Evolutionary conservation across 164 flowering plant species (phyloP), one percentile per base, ranked within the genome.

Genomic region (Dillenia suffruticosa): DNA sequence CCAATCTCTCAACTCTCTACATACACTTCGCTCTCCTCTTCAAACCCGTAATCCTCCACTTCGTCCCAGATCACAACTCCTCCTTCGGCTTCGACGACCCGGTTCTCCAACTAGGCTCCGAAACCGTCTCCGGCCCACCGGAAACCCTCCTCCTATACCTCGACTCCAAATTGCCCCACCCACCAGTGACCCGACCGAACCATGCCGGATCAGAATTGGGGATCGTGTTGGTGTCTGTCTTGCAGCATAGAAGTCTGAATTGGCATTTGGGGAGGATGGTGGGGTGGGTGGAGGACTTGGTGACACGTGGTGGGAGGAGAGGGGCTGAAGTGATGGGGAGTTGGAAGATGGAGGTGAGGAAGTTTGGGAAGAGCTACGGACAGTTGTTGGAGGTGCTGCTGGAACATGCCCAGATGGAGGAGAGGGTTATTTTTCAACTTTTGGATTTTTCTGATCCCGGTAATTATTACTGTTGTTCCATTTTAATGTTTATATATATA

Each of bases 361-460:
- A 85, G 77, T 80, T 84, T 24, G 82, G 68, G 57, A 73, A 67
- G 73, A 73, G 76, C 56, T 87, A 87, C 52, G 61, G 79, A 13
- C 71, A 70, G 73, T 58, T 87, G 70, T 58, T 74, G 57, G 86
- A 87, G 72, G 24, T 87, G 58, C 66, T 84, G 88, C 57, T 87
- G 46, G 93, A 87, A 73, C 93, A 87, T 56, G 93, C 93, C 46
- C 90, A 81, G 70, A 81, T 87, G 90, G 93, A 87, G 79, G 93
- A 87, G 74, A 70, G 72, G 57, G 68, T 84, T 59, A 59, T 87
- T 22, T 87, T 87, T 64, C 90, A 86, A 0, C 56, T 84, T 44
- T 61, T 87, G 46, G 85, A 83, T 26, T 63, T 13, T 22, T 83
- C 80, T 14, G 93, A 87, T 72, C 73, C 81, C 81, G 93, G 96